Base-by-base conservation (phyloP, 176 grass and related monocot species). In the Stipa capillata region DNA sequence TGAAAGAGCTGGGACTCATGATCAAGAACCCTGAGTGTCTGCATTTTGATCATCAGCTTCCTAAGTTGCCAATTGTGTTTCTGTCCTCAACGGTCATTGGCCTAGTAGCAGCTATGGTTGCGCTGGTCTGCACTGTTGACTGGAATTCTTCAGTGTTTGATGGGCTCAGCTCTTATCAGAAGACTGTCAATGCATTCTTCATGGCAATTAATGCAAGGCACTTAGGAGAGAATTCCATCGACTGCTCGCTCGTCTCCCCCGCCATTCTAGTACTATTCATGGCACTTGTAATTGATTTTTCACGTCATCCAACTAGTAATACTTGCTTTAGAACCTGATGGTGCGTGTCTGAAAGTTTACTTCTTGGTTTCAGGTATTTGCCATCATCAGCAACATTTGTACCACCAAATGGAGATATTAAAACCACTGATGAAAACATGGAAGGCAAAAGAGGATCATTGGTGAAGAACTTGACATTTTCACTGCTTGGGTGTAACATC, bases 131-230 rank as follows among this genome's bases (percentile, higher is more conserved):
- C 61, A 47, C 27, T 35, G 31, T 83, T 55, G 92, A 95, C 52
- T 95, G 89, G 92, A 89, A 63, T 6, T 91, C 87, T 18, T 23
- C 66, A 14, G 84, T 85, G 11, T 72, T 94, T 34, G 57, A 79
- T 21, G 92, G 86, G 35, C 68, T 94, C 72, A 84, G 66, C 16
- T 20, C 76, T 55, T 91, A 82, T 34, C 65, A 82, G 89, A 94
- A 94, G 86, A 20, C 85, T 12, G 74, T 89, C 31, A 87, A 34
- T 27, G 81, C 81, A 33, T 40, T 87, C 3, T 91, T 89, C 77
- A 80, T 77, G 81, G 76, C 77, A 8, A 67, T 89, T 43, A 95
- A 95, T 45, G 70, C 81, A 0, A 78, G 92, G 23, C 80, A 95
- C 68, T 29, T 84, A 9, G 92, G 92, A 5, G 92, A 95, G 31